These are phyloP conservation scores for Dictyophora rubrovolvata DNA, from an alignment of 768 basidiomycete species.

Conservation along the genomic window DNA sequence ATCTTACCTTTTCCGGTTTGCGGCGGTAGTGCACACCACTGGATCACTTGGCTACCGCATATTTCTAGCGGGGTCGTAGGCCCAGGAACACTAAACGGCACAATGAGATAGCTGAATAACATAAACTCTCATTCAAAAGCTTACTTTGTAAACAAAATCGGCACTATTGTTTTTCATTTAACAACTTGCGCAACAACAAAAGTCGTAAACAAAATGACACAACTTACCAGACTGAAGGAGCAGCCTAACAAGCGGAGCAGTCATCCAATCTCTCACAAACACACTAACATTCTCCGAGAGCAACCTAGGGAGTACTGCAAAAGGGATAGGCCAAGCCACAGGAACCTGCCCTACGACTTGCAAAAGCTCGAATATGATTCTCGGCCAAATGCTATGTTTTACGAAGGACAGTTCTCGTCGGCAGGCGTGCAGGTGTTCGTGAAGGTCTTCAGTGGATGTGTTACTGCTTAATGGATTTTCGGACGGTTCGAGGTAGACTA, in stretches of 20 bases:
- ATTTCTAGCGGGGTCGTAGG: neutral
- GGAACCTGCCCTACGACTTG: neutral
- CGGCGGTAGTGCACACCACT: neutral
- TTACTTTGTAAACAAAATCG: neutral
- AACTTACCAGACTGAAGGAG: neutral
- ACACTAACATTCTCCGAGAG: neutral
- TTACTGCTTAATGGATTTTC: neutral
- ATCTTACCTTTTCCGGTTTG: conserved; percentile 1
- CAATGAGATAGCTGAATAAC: neutral
- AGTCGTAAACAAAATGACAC: neutral
- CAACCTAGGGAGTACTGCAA: neutral
- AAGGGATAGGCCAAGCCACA: neutral
- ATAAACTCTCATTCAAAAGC: neutral
- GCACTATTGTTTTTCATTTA: neutral
- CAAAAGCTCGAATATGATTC: neutral
- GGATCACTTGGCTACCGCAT: neutral
- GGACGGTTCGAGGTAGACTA: neutral
- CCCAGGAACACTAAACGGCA: neutral
- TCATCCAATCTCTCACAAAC: neutral
- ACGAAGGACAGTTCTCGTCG: neutral
- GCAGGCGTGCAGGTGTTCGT: neutral
- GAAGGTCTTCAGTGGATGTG: neutral
- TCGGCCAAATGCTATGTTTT: conserved; percentile 4
- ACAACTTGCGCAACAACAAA: neutral
- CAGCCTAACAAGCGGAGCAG: neutral